Evolutionary conservation across 257 asterid genomes (phyloP).

Genomic region (Cruciata laevipes): DNA sequence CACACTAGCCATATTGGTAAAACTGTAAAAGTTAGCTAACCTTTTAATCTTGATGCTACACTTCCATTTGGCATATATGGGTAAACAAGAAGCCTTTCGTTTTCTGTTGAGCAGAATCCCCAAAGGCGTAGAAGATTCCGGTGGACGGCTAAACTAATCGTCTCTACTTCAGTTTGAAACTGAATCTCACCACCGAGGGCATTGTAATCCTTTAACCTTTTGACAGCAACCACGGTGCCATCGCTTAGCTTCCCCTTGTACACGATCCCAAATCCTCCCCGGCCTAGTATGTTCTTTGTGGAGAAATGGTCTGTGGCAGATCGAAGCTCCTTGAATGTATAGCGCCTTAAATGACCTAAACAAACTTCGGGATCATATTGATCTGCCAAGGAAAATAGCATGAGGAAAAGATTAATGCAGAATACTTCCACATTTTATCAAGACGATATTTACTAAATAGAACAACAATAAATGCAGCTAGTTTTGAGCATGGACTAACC

Average conservation of each 20-base stretch:
- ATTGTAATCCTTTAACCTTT: conserved; percentile 76
- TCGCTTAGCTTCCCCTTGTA: conserved; percentile 68
- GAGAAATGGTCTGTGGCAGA: conserved; percentile 78
- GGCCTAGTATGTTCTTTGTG: conserved; percentile 75
- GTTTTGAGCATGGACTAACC: conserved; percentile 36
- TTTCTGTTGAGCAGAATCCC: conserved; percentile 89
- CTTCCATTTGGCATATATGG: conserved; percentile 89
- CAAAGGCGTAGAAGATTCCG: conserved; percentile 80
- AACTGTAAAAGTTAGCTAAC: conserved; percentile 22
- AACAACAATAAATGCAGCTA: background rate
- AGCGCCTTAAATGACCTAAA: conserved; percentile 76
- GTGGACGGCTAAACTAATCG: conserved; percentile 87
- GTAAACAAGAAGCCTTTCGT: conserved; percentile 79
- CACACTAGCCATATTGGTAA: background rate
- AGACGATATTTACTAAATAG: background rate
- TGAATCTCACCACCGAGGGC: conserved; percentile 88
- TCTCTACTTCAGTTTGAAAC: conserved; percentile 91
- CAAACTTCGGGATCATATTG: conserved; percentile 89
- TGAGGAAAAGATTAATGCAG: background rate
- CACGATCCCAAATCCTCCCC: conserved; percentile 89
- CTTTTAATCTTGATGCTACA: conserved; percentile 77
- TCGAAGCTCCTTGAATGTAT: conserved; percentile 78
- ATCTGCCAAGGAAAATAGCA: conserved; percentile 39
- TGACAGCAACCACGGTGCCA: conserved; percentile 87
- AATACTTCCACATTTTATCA: background rate